phyloP scores from a whole-genome alignment of 1,284 basidiomycete species.

The Rhodofomes roseus region DNA sequence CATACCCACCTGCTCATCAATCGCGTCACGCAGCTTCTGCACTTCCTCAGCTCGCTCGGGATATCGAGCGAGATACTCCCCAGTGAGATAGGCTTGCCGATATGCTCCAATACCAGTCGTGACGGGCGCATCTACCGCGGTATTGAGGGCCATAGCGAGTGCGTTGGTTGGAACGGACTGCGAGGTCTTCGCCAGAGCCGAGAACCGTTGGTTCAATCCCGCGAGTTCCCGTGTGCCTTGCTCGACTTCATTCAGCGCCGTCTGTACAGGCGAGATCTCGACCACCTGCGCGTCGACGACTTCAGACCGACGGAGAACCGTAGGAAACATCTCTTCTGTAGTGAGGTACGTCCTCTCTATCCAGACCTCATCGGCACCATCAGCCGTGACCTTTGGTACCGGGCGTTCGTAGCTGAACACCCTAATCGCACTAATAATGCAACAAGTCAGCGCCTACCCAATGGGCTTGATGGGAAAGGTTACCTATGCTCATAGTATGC shows the following conservation, averaged over 20 bases:
- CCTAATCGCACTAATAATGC: constrained; percentile 62
- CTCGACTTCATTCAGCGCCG: constrained; percentile 79
- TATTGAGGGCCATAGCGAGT: constrained; percentile 85
- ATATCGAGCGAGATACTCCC: constrained; percentile 65
- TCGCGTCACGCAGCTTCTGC: constrained; percentile 66
- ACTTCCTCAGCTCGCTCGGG: constrained; percentile 71
- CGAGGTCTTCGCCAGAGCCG: constrained; percentile 71
- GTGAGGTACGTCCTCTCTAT: constrained; percentile 85
- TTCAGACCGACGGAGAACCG: constrained; percentile 87
- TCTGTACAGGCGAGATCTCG: constrained; percentile 87
- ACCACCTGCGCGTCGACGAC: constrained; percentile 72
- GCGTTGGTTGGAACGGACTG: constrained; percentile 77
- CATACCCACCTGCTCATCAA: constrained; percentile 76
- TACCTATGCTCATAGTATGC: constrained; percentile 88
- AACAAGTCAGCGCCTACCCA: neutral
- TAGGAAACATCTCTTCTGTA: constrained; percentile 90
- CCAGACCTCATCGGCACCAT: constrained; percentile 78
- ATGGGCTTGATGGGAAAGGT: no score
- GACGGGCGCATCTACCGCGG: constrained; percentile 80
- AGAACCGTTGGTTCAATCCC: constrained; percentile 69
- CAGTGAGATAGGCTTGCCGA: constrained; percentile 73
- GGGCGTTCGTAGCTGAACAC: constrained; percentile 79
- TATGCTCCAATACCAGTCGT: constrained; percentile 79
- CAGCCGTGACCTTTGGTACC: constrained; percentile 54
- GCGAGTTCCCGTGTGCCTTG: constrained; percentile 74